A percentile compares a stretch with the other conserved stretches of the same genome.
Evolutionary conservation across 139 green algal species (phyloP).

Genomic region (Micractinium conductrix): DNA sequence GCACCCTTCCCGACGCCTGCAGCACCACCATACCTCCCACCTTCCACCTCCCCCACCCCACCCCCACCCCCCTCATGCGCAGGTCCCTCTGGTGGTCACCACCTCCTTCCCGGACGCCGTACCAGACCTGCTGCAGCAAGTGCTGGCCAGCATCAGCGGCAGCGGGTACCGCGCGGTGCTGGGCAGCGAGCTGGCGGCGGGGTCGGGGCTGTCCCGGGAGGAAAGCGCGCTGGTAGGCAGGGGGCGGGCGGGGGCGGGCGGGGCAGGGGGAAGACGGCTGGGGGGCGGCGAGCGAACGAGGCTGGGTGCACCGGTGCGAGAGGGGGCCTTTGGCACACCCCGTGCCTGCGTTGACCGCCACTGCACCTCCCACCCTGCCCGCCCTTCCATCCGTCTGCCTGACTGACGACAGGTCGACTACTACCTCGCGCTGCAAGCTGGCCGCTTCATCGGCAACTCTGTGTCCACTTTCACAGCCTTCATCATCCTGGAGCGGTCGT

Average conservation of each 20-base stretch:
- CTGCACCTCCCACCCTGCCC: background rate
- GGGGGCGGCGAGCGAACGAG: background rate
- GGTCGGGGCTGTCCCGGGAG: constrained; percentile 6
- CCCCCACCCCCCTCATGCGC: background rate
- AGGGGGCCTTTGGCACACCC: background rate
- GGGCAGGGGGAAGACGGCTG: too few relatives aligned
- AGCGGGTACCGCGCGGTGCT: constrained; percentile 7
- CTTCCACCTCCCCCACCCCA: background rate
- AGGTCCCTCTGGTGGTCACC: constrained; percentile 18
- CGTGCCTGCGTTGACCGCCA: background rate
- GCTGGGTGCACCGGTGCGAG: background rate
- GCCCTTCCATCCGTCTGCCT: background rate
- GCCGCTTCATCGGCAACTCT: constrained; percentile 31
- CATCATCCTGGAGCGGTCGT: constrained; percentile 24
- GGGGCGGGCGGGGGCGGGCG: too few relatives aligned
- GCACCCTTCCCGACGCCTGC: too few relatives aligned
- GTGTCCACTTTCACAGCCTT: constrained; percentile 39
- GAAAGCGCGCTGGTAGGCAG: constrained; percentile 7
- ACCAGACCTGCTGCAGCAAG: background rate
- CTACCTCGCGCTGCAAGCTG: constrained; percentile 18
- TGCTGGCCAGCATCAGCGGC: background rate
- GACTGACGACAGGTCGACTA: constrained; percentile 13
- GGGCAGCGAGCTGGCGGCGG: background rate
- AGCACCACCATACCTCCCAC: too few relatives aligned
- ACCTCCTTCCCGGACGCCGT: constrained; percentile 23